Evolutionary conservation across 148 eudicot species (phyloP).

Genomic region (Diospyros kaki): DNA sequence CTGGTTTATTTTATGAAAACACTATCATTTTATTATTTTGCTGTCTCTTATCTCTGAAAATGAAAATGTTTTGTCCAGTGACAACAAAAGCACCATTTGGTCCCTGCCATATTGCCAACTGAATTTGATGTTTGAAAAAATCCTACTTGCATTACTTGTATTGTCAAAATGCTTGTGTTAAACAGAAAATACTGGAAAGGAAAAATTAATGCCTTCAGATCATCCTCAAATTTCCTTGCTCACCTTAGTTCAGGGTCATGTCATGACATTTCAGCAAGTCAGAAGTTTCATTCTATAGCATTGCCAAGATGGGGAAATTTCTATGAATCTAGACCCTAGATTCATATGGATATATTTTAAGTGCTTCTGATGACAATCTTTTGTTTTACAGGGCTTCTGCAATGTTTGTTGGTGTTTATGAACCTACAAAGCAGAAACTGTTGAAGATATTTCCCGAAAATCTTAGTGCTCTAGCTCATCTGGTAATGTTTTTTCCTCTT

Average conservation of each 20-base stretch:
- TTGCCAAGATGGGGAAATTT: not conserved
- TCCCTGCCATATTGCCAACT: too few relatives aligned
- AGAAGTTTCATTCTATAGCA: not conserved
- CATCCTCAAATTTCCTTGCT: not conserved
- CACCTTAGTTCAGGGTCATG: not conserved
- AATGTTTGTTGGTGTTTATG: slow-evolving; percentile 89
- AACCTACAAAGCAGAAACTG: slow-evolving; percentile 83
- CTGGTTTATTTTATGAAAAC: too few relatives aligned
- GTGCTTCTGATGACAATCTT: slow-evolving; percentile 2
- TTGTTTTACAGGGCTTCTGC: slow-evolving; percentile 80
- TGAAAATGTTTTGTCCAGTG: too few relatives aligned
- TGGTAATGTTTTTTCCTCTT: slow-evolving; percentile 47
- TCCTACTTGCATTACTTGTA: not conserved
- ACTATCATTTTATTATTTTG: too few relatives aligned
- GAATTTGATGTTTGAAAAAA: too few relatives aligned
- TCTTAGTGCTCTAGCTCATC: slow-evolving; percentile 87
- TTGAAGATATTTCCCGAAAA: slow-evolving; percentile 74
- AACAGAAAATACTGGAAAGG: not conserved
- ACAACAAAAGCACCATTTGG: too few relatives aligned
- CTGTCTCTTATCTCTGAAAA: too few relatives aligned
- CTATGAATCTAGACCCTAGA: not conserved
- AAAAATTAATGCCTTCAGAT: not conserved
- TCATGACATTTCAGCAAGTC: not conserved
- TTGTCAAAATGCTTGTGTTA: not conserved
- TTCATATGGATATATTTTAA: not conserved